A percentile compares a stretch with the other conserved stretches of the same genome.
Conservation (phyloP, 2,329 filamentous ascomycete genomes). For the Thermothelomyces thermophilus region DNA sequence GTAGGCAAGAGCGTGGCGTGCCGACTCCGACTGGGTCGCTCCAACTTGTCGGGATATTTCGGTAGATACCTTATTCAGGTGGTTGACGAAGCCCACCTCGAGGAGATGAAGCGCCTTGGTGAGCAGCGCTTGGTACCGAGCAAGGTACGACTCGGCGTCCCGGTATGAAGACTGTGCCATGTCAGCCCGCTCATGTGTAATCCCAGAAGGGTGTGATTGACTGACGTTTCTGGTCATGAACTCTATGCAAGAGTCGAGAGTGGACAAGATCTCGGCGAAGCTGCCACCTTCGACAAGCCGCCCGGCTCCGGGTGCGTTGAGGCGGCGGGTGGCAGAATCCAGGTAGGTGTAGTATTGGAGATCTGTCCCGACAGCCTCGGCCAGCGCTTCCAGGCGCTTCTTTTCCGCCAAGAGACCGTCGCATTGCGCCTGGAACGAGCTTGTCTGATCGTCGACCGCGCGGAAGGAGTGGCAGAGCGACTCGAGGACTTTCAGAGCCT, state of each 20-base stretch:
- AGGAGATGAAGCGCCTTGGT: slow-evolving; percentile 58
- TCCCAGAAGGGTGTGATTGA: slow-evolving; percentile 4
- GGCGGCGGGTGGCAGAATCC: slow-evolving; percentile 78
- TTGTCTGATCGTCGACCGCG: slow-evolving; percentile 81
- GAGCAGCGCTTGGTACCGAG: slow-evolving; percentile 77
- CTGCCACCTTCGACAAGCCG: slow-evolving; percentile 76
- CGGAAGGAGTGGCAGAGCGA: slow-evolving; percentile 80
- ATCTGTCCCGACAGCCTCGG: slow-evolving; percentile 79
- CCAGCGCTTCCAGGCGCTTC: slow-evolving; percentile 67
- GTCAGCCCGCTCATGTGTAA: slow-evolving; percentile 3
- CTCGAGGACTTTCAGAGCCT: slow-evolving; percentile 68
- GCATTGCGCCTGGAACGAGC: slow-evolving; percentile 87
- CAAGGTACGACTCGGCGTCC: slow-evolving; percentile 80
- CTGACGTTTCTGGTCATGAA: slow-evolving; percentile 86
- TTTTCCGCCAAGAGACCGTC: slow-evolving; percentile 82
- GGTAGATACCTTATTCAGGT: slow-evolving; percentile 46
- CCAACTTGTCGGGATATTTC: slow-evolving; percentile 51
- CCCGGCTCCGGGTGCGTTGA: slow-evolving; percentile 87
- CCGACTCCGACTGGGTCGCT: slow-evolving; percentile 51
- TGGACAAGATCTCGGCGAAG: slow-evolving; percentile 81
- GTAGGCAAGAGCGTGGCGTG: slow-evolving; percentile 53
- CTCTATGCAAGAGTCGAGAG: slow-evolving; percentile 81
- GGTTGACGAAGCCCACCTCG: slow-evolving; percentile 49
- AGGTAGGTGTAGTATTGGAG: slow-evolving; percentile 93
- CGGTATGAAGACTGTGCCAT: slow-evolving; percentile 63